phyloP scores from a whole-genome alignment of 805 yeast species.

The Saccharomycopsis sp. region DNA sequence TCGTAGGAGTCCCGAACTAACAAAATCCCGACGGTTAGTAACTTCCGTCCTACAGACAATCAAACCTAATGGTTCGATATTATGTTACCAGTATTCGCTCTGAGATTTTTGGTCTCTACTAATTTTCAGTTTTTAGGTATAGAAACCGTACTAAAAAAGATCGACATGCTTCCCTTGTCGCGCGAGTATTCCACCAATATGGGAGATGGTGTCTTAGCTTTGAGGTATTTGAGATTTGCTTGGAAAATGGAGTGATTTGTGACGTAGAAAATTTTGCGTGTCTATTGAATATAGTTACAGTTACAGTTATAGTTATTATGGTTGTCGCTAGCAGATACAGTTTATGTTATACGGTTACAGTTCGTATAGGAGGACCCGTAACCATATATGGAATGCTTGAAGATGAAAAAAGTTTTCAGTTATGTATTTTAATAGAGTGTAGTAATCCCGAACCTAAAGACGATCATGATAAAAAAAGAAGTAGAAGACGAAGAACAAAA shows the following conservation, averaged over 20 bases:
- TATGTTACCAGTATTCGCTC: background rate
- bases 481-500: background rate
- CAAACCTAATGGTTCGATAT: background rate
- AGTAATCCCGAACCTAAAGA: background rate
- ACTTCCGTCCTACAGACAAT: background rate
- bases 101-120: background rate
- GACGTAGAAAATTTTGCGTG: background rate
- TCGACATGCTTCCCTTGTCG: background rate
- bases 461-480: background rate
- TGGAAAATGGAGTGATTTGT: background rate
- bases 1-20: background rate
- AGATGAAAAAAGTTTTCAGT: background rate
- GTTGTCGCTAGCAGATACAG: background rate
- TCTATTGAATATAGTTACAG: background rate
- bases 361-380: too few relatives aligned
- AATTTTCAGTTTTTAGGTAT: background rate
- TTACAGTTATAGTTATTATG: background rate
- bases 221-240: background rate
- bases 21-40: background rate
- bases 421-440: background rate
- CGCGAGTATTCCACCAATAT: background rate
- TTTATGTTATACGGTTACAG: background rate
- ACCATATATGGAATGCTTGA: too few relatives aligned
- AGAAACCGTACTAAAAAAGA: background rate
- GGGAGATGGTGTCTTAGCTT: background rate